phyloP scores from a whole-genome alignment of 2,329 filamentous ascomycete species.

The Fusarium drepaniforme region DNA sequence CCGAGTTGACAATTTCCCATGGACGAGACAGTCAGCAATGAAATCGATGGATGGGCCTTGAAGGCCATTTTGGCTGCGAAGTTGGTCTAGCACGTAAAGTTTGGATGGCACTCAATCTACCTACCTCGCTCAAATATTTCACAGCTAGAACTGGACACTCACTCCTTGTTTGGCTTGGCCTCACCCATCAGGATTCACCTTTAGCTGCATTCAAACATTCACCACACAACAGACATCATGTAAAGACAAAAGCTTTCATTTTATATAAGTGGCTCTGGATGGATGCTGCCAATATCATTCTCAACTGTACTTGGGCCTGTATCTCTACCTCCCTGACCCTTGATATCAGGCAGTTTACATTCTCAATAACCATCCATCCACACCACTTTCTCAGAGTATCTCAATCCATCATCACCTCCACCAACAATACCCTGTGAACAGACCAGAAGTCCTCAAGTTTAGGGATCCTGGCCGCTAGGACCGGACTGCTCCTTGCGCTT shows the following conservation, averaged over 20 bases:
- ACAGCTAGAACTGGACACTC: not conserved
- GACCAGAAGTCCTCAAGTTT: not conserved
- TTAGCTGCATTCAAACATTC: not conserved
- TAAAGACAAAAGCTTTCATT: not conserved
- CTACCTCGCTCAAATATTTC: not conserved
- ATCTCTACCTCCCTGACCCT: not conserved
- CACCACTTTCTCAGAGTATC: not conserved
- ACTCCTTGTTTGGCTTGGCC: not conserved
- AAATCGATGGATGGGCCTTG: not conserved
- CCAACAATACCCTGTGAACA: not conserved
- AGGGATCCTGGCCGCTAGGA: conserved; percentile 17
- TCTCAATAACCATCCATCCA: not conserved
- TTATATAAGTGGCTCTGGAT: not conserved
- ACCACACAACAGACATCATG: not conserved
- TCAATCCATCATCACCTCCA: not conserved
- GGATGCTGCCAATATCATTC: not conserved
- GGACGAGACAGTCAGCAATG: not conserved
- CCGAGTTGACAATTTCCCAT: not conserved
- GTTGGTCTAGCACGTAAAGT: not conserved
- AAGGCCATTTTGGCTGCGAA: not conserved
- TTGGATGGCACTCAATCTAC: not conserved
- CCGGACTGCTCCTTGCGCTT: conserved; percentile 47
- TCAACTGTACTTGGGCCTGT: not conserved
- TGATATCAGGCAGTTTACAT: not conserved
- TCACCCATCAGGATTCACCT: not conserved